These are phyloP conservation scores for Dioscorea dumetorum DNA, from an alignment of 106 monocot species.

Conservation along the genomic window DNA sequence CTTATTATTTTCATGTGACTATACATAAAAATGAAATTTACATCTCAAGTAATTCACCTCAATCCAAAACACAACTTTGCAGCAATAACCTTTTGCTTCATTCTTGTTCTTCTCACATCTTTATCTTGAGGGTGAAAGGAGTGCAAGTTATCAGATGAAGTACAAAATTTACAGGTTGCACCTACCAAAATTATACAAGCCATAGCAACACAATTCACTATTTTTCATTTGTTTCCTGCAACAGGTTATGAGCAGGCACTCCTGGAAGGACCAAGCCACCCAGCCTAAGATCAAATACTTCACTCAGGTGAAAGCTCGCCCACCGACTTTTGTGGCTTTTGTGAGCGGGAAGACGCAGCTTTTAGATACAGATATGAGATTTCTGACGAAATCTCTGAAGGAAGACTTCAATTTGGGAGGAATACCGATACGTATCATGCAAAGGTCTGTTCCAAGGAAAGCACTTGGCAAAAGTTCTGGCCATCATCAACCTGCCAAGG, in stretches of 20 bases:
- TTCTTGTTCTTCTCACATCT: too few species aligned
- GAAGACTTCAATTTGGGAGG: slow-evolving; percentile 94
- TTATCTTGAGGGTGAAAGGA: too few species aligned
- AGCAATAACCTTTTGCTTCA: neutral
- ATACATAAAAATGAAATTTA: too few species aligned
- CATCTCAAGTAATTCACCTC: too few species aligned
- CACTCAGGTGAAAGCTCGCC: slow-evolving; percentile 94
- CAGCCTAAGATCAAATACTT: slow-evolving; percentile 92
- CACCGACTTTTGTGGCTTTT: slow-evolving; percentile 92
- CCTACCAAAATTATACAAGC: too few species aligned
- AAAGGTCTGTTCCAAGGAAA: slow-evolving; percentile 49
- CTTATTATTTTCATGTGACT: too few species aligned
- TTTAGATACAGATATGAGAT: slow-evolving; percentile 70
- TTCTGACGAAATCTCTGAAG: slow-evolving; percentile 74
- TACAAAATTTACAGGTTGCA: too few species aligned
- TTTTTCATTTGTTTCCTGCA: neutral
- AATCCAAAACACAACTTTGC: too few species aligned
- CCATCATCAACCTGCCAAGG: slow-evolving; percentile 1
- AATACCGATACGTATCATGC: slow-evolving; percentile 80
- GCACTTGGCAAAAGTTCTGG: neutral
- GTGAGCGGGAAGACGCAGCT: slow-evolving; percentile 70
- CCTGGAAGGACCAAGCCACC: slow-evolving; percentile 86
- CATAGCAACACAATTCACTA: too few species aligned
- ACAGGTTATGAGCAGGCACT: slow-evolving; percentile 98
- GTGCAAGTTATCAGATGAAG: too few species aligned